phyloP scores from a whole-genome alignment of 495 filamentous ascomycete genomes.

The Amniculicola lignicola region DNA sequence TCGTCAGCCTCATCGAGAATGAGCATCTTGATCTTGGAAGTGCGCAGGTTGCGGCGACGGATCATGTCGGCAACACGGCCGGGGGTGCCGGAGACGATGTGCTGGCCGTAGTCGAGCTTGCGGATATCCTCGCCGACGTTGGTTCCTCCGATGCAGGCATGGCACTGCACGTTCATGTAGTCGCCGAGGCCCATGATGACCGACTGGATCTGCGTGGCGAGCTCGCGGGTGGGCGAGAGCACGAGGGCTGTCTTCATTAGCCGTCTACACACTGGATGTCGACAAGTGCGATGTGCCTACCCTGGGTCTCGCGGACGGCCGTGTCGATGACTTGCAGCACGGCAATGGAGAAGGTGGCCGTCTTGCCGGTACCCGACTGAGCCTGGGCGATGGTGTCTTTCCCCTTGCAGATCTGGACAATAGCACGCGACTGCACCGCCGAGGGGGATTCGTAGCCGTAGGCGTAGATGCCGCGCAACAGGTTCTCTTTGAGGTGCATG shows the following conservation, averaged over 20 bases:
- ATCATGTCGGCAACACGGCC: conserved; percentile 99
- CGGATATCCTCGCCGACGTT: conserved; percentile 92
- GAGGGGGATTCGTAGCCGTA: conserved; percentile 99
- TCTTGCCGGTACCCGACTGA: conserved; percentile 99
- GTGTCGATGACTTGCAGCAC: conserved; percentile 64
- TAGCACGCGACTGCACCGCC: conserved; percentile 98
- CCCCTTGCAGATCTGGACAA: conserved; percentile 38
- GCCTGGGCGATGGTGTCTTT: conserved; percentile 60
- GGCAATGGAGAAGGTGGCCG: conserved; percentile 97
- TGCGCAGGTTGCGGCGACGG: conserved; percentile 88
- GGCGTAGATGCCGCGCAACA: conserved; percentile 98
- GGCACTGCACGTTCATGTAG: conserved; percentile 99
- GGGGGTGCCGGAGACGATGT: conserved; percentile 94
- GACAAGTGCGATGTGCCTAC: background rate
- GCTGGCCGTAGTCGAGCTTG: conserved; percentile 61
- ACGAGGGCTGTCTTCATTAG: conserved; percentile 64
- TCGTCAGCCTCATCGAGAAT: conserved; percentile 99
- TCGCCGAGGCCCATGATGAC: conserved; percentile 97
- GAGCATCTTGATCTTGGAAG: conserved; percentile 97
- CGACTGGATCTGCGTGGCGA: conserved; percentile 98
- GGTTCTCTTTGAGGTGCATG: conserved; percentile 93
- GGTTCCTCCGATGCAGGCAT: conserved; percentile 98
- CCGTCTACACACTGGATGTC: background rate
- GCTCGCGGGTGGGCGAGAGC: conserved; percentile 92
- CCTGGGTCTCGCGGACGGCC: background rate